Evolutionary conservation across 192 early-diverging fungal genomes (phyloP), one percentile per base, ranked within the genome.

Genomic region (Coemansia sp.): DNA sequence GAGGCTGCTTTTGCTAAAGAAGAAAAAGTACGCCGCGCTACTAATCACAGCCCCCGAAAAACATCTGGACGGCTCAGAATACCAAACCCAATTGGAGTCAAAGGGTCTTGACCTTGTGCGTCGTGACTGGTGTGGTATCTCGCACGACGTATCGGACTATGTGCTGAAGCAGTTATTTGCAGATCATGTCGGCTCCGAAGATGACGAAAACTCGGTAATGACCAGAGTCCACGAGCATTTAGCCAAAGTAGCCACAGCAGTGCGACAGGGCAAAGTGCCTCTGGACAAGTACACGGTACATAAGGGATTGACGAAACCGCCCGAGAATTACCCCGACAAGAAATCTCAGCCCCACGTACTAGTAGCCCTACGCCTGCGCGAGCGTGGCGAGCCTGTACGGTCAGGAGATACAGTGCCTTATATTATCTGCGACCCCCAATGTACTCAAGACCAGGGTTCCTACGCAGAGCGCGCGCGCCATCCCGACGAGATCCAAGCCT

Each of bases 21-120:
- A 99, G 82, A 99, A 99, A 70, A 99, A 98, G 74, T 99, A 99
- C 83, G 98, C 98, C 0, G 95, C 94, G 0, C 72, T 98, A 11
- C 65, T 85, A 42, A 81, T 94, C 0, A 61, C 79, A 22, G 40
- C 29, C n/a, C 83, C 86, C 1, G 85, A 90, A 31, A 85, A 86
- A 38, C 84, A 90, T 24, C 45, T 69, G 63, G 19, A 64, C 48
- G 51, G 62, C 29, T 17, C 22, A 1, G 19, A 24, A 5, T 51
- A 53, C 27, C 17, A 6, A 11, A 85, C 83, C 17, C 74, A 76
- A 51, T 62, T 91, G 17, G 96, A 99, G 76, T 94, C 88, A 12
- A 98, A 98, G 71, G 98, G 98, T 50, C 85, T 98, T 46, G 97
- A 99, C 75, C 77, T 97, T 68, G 97, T 99, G 0, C 87, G 98